phyloP scores from a whole-genome alignment of 2,329 filamentous ascomycete species.

The Zalaria sp. region DNA sequence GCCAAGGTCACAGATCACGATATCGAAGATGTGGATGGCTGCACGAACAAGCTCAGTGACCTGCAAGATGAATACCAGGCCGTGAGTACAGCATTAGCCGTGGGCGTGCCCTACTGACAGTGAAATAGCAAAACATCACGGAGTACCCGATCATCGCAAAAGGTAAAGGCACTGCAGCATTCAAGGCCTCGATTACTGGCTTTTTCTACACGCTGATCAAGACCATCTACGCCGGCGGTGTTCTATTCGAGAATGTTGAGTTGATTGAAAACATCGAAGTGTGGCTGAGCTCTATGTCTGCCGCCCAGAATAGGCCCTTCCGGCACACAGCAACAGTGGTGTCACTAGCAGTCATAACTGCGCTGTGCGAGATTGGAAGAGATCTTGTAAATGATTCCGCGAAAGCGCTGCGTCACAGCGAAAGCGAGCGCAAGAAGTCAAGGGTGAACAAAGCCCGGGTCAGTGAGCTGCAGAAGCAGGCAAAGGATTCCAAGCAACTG shows the following conservation, averaged over 20 bases:
- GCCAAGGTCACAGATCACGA: conserved; percentile 67
- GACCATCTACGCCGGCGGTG: conserved; percentile 66
- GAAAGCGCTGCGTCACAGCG: conserved; percentile 63
- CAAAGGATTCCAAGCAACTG: conserved; percentile 56
- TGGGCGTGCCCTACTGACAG: conserved; percentile 2
- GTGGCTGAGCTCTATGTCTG: conserved; percentile 87
- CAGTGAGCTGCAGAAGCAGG: conserved; percentile 55
- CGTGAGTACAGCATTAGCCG: conserved; percentile 31
- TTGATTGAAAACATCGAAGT: conserved; percentile 79
- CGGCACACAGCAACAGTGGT: conserved; percentile 86
- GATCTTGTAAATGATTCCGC: conserved; percentile 59
- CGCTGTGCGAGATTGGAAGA: conserved; percentile 59
- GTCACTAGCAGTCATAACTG: conserved; percentile 63
- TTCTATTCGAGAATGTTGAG: conserved; percentile 61
- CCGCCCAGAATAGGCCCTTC: conserved; percentile 74
- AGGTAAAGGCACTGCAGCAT: conserved; percentile 59
- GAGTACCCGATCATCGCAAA: conserved; percentile 88
- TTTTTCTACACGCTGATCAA: conserved; percentile 70
- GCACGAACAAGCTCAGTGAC: conserved; percentile 61
- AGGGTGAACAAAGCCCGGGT: conserved; percentile 67
- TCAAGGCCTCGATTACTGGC: conserved; percentile 60
- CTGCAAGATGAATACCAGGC: conserved; percentile 81
- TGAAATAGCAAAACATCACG: conserved; percentile 52
- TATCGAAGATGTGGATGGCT: conserved; percentile 80
- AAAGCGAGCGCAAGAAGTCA: conserved; percentile 60